Evolutionary conservation across 768 basidiomycete genomes (phyloP).

Genomic region (Phanerochaete sordida): DNA sequence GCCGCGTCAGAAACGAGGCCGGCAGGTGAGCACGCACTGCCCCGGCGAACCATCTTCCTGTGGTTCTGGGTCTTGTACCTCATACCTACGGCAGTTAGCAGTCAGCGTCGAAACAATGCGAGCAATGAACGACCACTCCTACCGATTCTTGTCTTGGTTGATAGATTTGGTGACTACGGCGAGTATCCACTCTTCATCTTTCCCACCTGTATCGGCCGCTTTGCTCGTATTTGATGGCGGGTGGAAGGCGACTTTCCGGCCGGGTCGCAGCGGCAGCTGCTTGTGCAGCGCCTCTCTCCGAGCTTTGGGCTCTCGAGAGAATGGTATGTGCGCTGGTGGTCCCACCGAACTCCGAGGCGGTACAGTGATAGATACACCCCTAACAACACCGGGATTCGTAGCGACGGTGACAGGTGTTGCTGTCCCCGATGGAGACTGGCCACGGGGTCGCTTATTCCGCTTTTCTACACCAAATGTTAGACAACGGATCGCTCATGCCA

Average conservation of each 20-base stretch:
- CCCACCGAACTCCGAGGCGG: conserved; percentile 57
- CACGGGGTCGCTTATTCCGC: conserved; percentile 72
- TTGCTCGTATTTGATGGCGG: conserved; percentile 52
- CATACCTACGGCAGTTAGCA: conserved; percentile 48
- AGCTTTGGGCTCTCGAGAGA: conserved; percentile 64
- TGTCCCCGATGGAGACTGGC: conserved; percentile 63
- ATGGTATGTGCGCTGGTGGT: conserved; percentile 44
- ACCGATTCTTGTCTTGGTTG: conserved; percentile 71
- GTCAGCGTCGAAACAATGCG: not conserved
- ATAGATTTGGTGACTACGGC: conserved; percentile 71
- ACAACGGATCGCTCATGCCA: not conserved
- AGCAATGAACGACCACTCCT: conserved; percentile 10
- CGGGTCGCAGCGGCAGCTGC: conserved; percentile 67
- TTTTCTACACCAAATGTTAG: conserved; percentile 48
- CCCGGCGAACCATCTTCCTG: conserved; percentile 79
- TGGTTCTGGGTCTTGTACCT: conserved; percentile 83
- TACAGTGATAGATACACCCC: conserved; percentile 53
- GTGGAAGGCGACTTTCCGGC: conserved; percentile 80
- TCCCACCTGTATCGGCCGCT: conserved; percentile 45
- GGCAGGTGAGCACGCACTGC: conserved; percentile 29
- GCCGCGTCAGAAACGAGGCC: not conserved
- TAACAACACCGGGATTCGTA: conserved; percentile 28
- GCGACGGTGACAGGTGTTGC: conserved; percentile 31
- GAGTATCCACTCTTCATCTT: conserved; percentile 67
- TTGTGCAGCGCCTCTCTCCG: conserved; percentile 58